Evolutionary conservation across 2,329 filamentous ascomycete genomes (phyloP), one percentile per base, ranked within the genome.

Genomic region (Pestalotiopsis fici): DNA sequence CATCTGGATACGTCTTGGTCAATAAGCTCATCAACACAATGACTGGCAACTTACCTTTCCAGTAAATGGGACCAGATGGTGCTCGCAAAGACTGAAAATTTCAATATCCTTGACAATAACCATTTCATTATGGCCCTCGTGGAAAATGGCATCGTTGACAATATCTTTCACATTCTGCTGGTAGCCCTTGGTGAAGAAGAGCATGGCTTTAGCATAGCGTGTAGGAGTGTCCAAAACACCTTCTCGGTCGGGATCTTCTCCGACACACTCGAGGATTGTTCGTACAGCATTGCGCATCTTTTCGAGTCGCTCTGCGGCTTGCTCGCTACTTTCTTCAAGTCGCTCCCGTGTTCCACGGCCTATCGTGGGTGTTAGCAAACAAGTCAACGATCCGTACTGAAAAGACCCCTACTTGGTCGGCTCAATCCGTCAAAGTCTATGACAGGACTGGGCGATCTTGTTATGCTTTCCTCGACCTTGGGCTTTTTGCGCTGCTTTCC

Each of bases 31-130:
- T 5, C 55, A 35, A 35, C 13, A 23, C 27, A 25, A 9, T 2
- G 56, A 63, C 28, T 27, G 15, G n/a, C 4, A 5, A 69, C 78
- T 62, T 84, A 95, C 93, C 88, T 97, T 98, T 75, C 96, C 96
- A 3, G 89, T 95, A 76, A 99, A 99, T 0, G 96, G 96, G 7
- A 99, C 95, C 78, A 99, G 87, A 78, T 99, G 96, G 79, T 99
- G 96, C 83, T 99, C 96, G 84, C 96, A 99, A 56, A 98, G 85
- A 71, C 92, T 95, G 80, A 94, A 97, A 13, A 98, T 89, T 78
- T 98, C 95, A 75, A 99, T 98, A 76, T 98, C 95, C 82, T 97
- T 97, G 68, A 99, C 94, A 75, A 98, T 97, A 35, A 99, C 95
- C 83, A 99, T 88, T 81, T 99, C 96, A 76, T 97, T 96, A 77